Evolutionary conservation across 345 rosid species (phyloP), one percentile per base, ranked within the genome.

Genomic region (Streptanthus diversifolius): DNA sequence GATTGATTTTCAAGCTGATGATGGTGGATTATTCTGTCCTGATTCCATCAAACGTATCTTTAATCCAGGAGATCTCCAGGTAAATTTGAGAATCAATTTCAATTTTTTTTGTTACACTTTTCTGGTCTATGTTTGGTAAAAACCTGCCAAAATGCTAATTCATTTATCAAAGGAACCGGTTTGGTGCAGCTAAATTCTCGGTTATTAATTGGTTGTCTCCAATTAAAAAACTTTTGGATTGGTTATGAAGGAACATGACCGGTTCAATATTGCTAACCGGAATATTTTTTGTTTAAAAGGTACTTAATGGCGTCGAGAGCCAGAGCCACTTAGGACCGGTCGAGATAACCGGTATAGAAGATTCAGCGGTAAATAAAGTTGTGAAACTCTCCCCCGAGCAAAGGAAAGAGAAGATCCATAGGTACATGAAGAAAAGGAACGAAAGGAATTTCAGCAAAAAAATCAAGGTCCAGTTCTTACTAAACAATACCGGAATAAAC

Each of bases 401-500:
- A 72, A 87, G 96, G 73, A 91, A 86, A 80, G 98, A 95, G 85
- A 95, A 87, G 82, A 91, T 95, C 43, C 89, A 84, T 66, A 86
- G 93, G 80, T 95, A 91, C 76, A 77, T 91, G 92, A 95, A 90
- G 91, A 95, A 95, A 74, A 87, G 96, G 56, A 91, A 88, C 63
- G 90, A 95, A 72, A 90, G 99, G 48, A 95, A 95, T 63, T 95
- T 95, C 88, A 82, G 86, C 93, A 95, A 88, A 83, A 95, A 95
- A 88, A 95, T 95, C 53, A 95, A 95, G 96, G 99, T 90, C 41
- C 18, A 37, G 17, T 53, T 63, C 30, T 21, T 11, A 30, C 19
- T 24, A 29, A 32, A 59, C 5, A 1, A 18, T 59, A 78, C 66
- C 61, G 53, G 57, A 52, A 19, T 27, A 24, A 61, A 72, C 44